Percentiles rank a stretch among this genome's conserved stretches.
Evolutionary conservation across 257 asterid species (phyloP).

Genomic region (Rubia yunnanensis): DNA sequence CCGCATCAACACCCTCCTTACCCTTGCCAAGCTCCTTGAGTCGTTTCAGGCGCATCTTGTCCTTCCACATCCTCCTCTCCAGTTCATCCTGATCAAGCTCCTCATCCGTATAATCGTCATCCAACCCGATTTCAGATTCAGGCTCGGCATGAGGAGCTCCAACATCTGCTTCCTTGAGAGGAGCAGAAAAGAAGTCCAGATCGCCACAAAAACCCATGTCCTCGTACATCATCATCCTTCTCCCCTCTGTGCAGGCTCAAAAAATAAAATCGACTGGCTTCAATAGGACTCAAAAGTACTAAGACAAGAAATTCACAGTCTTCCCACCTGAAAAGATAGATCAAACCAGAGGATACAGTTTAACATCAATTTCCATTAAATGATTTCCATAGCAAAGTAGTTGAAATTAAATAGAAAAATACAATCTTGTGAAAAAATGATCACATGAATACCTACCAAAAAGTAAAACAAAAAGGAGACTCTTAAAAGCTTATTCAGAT

Average conservation of each 20-base stretch:
- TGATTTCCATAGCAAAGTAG: not conserved
- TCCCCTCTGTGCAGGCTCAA: conserved; percentile 1
- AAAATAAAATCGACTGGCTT: not conserved
- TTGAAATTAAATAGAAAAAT: not conserved
- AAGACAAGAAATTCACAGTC: conserved; percentile 4
- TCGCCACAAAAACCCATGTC: conserved; percentile 69
- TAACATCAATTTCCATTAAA: not conserved
- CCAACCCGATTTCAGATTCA: conserved; percentile 39
- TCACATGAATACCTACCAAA: conserved; percentile 21
- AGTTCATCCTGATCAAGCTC: conserved; percentile 81
- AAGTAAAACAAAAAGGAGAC: conserved; percentile 3
- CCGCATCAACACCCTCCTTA: conserved; percentile 46
- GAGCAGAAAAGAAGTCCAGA: conserved; percentile 57
- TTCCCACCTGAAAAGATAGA: conserved; percentile 13
- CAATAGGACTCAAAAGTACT: not conserved
- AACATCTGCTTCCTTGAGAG: conserved; percentile 37
- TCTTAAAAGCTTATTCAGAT: conserved; percentile 5
- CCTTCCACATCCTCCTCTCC: conserved; percentile 83
- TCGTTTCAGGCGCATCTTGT: conserved; percentile 56
- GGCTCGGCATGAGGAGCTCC: conserved; percentile 27
- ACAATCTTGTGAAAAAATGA: conserved; percentile 17
- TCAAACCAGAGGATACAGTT: conserved; percentile 5
- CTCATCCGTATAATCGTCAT: conserved; percentile 70
- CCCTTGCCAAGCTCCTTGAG: conserved; percentile 62
- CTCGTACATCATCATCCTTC: conserved; percentile 67